Percentiles rank a stretch among this genome's conserved stretches.
Conservation (phyloP, 768 basidiomycete genomes). For the Boletus speciosus region DNA sequence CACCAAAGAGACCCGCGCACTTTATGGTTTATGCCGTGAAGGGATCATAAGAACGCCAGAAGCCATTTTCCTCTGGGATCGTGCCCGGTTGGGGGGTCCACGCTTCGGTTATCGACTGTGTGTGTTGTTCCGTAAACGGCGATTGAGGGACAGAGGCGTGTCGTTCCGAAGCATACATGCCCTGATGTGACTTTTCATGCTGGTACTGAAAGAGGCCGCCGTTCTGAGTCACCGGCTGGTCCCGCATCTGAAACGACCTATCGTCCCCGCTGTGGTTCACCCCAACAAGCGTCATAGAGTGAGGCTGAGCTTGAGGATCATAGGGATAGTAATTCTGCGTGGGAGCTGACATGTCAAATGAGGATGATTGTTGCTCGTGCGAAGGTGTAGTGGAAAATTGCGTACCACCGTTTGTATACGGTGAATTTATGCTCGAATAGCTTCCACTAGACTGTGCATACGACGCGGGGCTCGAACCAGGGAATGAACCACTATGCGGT, state of each 20-base stretch:
- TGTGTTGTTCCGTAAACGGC: conserved; percentile 13
- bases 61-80: conserved; percentile 16
- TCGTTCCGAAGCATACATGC: conserved; percentile 24
- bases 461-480: conserved; percentile 24
- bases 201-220: conserved; percentile 14
- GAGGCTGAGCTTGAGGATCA: conserved; percentile 13
- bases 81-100: conserved; percentile 20
- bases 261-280: conserved; percentile 16
- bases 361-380: conserved; percentile 19
- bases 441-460: conserved; percentile 23
- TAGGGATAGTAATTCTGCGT: conserved; percentile 22
- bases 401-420: conserved; percentile 21
- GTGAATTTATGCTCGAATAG: conserved; percentile 25
- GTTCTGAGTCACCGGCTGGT: conserved; percentile 16
- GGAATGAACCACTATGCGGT: conserved; percentile 17
- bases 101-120: conserved; percentile 9
- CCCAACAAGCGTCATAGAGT: conserved; percentile 20
- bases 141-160: conserved; percentile 18
- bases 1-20: not conserved
- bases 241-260: conserved; percentile 16
- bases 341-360: conserved; percentile 21
- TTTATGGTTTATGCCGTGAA: conserved; percentile 19
- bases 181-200: conserved; percentile 24
- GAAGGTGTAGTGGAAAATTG: conserved; percentile 17
- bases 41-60: conserved; percentile 27